Evolutionary conservation across 345 rosid species (phyloP).

Genomic region (Rhodomyrtus tomentosa): DNA sequence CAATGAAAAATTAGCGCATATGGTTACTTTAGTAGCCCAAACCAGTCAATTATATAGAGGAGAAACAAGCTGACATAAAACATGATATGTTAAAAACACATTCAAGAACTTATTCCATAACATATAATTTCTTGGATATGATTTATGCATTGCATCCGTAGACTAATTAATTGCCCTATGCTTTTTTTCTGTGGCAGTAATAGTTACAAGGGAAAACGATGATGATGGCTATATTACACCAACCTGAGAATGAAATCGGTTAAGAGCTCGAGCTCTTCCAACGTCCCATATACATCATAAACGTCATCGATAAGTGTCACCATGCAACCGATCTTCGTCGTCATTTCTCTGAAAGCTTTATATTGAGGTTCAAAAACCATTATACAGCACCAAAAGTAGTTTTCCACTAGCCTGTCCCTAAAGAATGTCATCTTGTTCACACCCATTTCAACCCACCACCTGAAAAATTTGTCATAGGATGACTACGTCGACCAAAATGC

Average conservation of each 20-base stretch:
- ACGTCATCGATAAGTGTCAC: not conserved
- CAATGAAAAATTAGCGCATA: not conserved
- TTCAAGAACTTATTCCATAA: not conserved
- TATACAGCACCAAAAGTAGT: not conserved
- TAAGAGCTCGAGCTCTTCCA: conserved; percentile 7
- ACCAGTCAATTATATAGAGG: not conserved
- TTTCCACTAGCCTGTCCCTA: conserved; percentile 7
- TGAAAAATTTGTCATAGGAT: not conserved
- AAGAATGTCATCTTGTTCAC: not conserved
- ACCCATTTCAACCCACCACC: conserved; percentile 14
- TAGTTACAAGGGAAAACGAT: not conserved
- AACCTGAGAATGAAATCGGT: conserved; percentile 7
- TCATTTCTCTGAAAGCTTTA: not conserved
- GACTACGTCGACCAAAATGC: not conserved
- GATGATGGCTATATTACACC: not conserved
- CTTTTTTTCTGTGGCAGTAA: not conserved
- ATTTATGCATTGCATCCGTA: no score
- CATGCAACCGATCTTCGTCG: not conserved
- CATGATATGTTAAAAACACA: not conserved
- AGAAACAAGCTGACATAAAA: not conserved
- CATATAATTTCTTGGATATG: no score
- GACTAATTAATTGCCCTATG: not conserved
- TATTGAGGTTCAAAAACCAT: conserved; percentile 8
- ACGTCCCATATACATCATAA: conserved; percentile 2
- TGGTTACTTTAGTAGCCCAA: not conserved